Base-by-base conservation (phyloP, 2,329 filamentous ascomycete genomes). In the Clonostachys sp. region DNA sequence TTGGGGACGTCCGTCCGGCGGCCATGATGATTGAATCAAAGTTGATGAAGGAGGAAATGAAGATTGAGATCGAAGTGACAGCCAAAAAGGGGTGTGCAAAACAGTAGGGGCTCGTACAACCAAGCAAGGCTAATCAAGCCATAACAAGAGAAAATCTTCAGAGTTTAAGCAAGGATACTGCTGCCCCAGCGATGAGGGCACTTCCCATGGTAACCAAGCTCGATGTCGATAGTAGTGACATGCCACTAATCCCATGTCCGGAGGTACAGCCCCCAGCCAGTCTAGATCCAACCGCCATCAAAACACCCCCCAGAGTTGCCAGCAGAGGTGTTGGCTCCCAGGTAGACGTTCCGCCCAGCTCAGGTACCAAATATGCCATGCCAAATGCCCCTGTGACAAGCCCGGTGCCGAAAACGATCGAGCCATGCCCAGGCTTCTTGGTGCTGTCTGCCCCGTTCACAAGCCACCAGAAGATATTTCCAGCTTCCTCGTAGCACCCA, bases 241-340 rank as follows among this genome's bases (percentile, higher is more conserved):
- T 73, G 0, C 84, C 84, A 49, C 79, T 85, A 52, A 88, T 81
- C 0, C 84, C 84, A 59, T 88, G 84, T 0, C 84, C 84, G 6
- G 80, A 84, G 0, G 84, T 85, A 53, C 84, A 88, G 0, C 84
- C 84, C 2, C 82, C 83, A 0, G 79, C 83, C 47, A 86, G 57
- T 44, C 83, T 74, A 2, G 81, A 72, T 1, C 84, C 84, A 9
- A 87, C 58, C 0, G 75, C 72, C 66, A 86, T 78, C 13, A 76
- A 49, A 5, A 76, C 66, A 0, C 84, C 84, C 2, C 84, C 84
- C 0, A 71, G 42, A 1, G 74, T 55, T 0, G 80, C 76, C 51
- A 67, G 58, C 3, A 56, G 20, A 1, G 70, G 66, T 5, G 66
- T 56, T 0, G 72, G 58, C 24, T 68, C 56, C 36, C 45, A 45